Conservation (phyloP, 2,329 filamentous ascomycete genomes). For the Cordyceps cateniannulata region DNA sequence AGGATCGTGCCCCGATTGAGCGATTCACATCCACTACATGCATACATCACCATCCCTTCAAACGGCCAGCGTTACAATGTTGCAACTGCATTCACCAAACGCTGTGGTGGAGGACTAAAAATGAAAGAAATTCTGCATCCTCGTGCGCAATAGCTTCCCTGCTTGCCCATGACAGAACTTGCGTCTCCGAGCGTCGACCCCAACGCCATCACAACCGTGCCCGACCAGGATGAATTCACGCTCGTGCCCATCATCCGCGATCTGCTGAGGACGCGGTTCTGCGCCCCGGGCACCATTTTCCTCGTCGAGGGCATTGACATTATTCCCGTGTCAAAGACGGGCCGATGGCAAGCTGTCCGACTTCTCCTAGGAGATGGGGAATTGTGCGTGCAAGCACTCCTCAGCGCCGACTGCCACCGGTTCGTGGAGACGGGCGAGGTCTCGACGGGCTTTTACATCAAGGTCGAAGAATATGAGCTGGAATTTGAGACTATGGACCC, state of each 20-base stretch:
- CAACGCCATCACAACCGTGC: conserved; percentile 20
- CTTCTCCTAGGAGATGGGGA: conserved; percentile 47
- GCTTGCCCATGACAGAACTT: conserved; percentile 17
- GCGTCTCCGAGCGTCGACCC: conserved; percentile 19
- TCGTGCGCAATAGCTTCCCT: not conserved
- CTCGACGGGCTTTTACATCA: conserved; percentile 42
- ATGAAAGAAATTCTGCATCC: too few species aligned
- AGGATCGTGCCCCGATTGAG: conserved; percentile 3
- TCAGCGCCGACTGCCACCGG: conserved; percentile 39
- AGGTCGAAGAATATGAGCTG: conserved; percentile 35
- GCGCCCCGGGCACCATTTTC: conserved; percentile 41
- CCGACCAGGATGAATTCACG: conserved; percentile 21
- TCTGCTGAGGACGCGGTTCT: conserved; percentile 42
- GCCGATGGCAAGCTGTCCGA: conserved; percentile 38
- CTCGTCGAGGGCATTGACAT: conserved; percentile 41
- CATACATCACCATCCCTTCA: not conserved
- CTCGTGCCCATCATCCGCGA: conserved; percentile 38
- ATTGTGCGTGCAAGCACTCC: conserved; percentile 47
- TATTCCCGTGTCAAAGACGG: conserved; percentile 27
- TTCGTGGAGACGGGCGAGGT: conserved; percentile 41
- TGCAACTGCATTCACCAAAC: not conserved
- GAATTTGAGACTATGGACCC: conserved; percentile 20
- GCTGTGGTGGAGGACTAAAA: not conserved
- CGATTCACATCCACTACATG: not conserved
- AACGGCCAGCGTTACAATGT: not conserved